Base-by-base conservation (phyloP, 139 green algal species). In the Trebouxia sp. region DNA sequence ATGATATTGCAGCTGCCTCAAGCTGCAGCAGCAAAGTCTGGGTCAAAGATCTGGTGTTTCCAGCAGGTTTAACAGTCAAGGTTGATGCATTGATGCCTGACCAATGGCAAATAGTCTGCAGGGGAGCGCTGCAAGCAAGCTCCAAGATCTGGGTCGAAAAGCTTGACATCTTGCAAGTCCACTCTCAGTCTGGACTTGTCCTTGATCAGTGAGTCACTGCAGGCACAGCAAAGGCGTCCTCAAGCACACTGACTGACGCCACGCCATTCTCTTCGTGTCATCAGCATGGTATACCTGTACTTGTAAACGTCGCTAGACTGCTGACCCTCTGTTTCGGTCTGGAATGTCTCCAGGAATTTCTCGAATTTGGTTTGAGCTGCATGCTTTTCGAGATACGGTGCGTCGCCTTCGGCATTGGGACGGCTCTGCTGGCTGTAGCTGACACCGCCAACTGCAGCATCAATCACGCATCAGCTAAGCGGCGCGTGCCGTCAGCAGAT, bases 31-130 rank as follows among this genome's bases (percentile, higher is more conserved):
- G 4, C 69, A 55, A 17, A 58, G 4, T 28, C 50, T 58, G 50
- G 20, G 20, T 58, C 20, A 17, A 58, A 22, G 20, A 28, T 58
- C 20, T 58, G 50, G 20, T 28, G 50, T 22, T 22, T 58, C 50
- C 50, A 28, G 50, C 50, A 58, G 50, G 50, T 6, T 3, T 17
- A 58, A 28, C 3, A 28, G 4, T 5, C 50, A 58, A 9, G 50
- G 20, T 6, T 17, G 4, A 5, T 53, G 20, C 47, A 53, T 53
- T 53, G 37, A 62, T 84, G n/a, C n/a, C n/a, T n/a, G 80, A 97
- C 91, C 84, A 96, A 66, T 0, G 93, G 93, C 53, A 98, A 86
- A 80, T 92, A 87, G 65, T 94, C 90, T 24, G 89, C 51, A 9
- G 94, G 94, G 42, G 83, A 78, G 20, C 84, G 72, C 55, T 92